A percentile compares a stretch with the other conserved stretches of the same genome.
These are phyloP conservation scores for Penicillium desertorum DNA, from an alignment of 495 filamentous ascomycete species.

Conservation along the genomic window DNA sequence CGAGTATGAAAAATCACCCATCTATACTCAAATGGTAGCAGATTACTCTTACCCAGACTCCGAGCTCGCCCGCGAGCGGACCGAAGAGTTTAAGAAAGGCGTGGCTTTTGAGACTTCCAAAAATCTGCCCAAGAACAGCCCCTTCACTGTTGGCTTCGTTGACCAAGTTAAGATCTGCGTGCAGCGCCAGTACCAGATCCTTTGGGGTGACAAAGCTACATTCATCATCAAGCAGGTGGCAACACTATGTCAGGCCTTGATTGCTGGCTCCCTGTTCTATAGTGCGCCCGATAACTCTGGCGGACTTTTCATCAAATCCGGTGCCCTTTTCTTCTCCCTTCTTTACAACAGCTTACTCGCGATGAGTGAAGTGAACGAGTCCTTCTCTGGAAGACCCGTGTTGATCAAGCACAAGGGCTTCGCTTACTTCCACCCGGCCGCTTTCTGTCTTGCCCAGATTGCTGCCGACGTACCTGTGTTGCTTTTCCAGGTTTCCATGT, in stretches of 20 bases:
- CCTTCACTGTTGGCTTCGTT: conserved; percentile 57
- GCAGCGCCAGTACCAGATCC: conserved; percentile 55
- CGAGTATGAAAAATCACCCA: conserved; percentile 41
- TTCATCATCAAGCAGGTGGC: conserved; percentile 59
- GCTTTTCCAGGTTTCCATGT: conserved; percentile 62
- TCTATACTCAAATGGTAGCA: conserved; percentile 34
- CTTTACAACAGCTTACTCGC: conserved; percentile 73
- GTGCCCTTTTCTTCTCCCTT: conserved; percentile 68
- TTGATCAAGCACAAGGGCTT: conserved; percentile 75
- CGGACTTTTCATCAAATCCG: conserved; percentile 54
- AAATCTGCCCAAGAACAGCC: conserved; percentile 41
- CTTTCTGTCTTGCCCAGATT: conserved; percentile 69
- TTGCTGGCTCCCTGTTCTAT: conserved; percentile 46
- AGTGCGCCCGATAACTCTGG: conserved; percentile 36
- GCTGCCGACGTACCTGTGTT: conserved; percentile 68
- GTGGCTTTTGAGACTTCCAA: conserved; percentile 46
- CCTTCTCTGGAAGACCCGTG: conserved; percentile 67
- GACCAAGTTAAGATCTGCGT: conserved; percentile 59
- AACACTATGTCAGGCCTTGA: conserved; percentile 40
- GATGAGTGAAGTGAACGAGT: conserved; percentile 68
- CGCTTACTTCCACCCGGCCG: conserved; percentile 72
- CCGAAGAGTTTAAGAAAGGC: conserved; percentile 49
- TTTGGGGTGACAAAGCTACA: conserved; percentile 60
- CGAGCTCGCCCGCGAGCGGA: conserved; percentile 42
- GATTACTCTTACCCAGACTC: conserved; percentile 54